Evolutionary conservation across 352 stramenopile species (phyloP), one percentile per base, ranked within the genome.

Genomic region (Albugo laibachii): DNA sequence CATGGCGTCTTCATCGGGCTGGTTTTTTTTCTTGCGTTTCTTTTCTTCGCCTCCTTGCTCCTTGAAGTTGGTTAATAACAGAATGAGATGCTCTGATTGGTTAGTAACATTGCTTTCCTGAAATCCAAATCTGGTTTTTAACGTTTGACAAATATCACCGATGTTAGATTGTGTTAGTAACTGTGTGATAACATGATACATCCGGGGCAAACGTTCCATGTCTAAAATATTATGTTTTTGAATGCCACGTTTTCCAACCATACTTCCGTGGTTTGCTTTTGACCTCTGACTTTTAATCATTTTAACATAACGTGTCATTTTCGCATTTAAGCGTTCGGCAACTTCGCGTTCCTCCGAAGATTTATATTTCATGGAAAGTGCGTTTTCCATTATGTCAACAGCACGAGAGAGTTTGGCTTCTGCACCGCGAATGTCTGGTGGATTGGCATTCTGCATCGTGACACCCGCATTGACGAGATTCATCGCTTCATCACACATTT

Each of bases 121-220:
- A 60, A 97, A 96, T 24, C 84, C 86, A 59, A 95, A 95, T 52
- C 85, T 86, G 50, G 83, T 86, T 18, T 82, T 83, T 31, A 95
- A 57, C 51, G 83, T 78, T 46, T 92, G 80, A 50, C 78, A 92
- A 10, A 71, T 35, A 27, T 71, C 62, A 13, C 62, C 62, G 13
- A 65, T 27, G 5, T 24, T 37, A 3, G 54, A 42, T 36, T 61
- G 58, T 45, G 54, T 48, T 5, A 69, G 41, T 53, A 66, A 57
- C 12, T 63, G 47, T 49, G 55, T 53, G 13, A 69, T 48, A 11
- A 59, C 49, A 38, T 54, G 41, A 52, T 69, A 69, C 16, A 63
- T 60, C 13, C 56, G 41, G n/a, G 61, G 58, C 13, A 66, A 46
- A 21, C 49, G 49, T n/a, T 69, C 58, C 41, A 62, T 58, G 15